These are phyloP conservation scores for Myriosclerotinia scirpicola DNA, from an alignment of 2,329 filamentous ascomycete genomes.

Conservation along the genomic window DNA sequence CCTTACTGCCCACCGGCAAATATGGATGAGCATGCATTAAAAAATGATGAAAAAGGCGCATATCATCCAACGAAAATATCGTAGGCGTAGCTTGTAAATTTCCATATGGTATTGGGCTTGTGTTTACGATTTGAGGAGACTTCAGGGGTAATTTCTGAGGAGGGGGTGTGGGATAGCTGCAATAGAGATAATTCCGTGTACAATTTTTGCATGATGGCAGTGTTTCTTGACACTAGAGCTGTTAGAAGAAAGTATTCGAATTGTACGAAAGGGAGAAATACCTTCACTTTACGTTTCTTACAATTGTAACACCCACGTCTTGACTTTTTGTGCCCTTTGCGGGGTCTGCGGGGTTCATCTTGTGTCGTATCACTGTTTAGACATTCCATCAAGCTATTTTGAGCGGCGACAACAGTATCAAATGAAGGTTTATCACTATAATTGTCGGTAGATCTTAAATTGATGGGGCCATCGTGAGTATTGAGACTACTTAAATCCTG, in stretches of 20 bases:
- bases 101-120: neutral
- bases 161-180: neutral
- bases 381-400: neutral
- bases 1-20: neutral
- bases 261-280: neutral
- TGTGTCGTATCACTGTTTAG: neutral
- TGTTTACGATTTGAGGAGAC: neutral
- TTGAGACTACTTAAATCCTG: neutral
- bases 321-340: conserved; percentile 13
- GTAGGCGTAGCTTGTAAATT: neutral
- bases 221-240: conserved; percentile 8
- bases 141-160: neutral
- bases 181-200: neutral
- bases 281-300: conserved; percentile 12
- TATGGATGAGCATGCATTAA: conserved; percentile 1
- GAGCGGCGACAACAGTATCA: neutral
- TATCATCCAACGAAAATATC: neutral
- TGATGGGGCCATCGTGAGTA: neutral
- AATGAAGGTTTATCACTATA: too few relatives aligned
- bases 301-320: conserved; percentile 14
- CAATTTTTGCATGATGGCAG: conserved; percentile 9
- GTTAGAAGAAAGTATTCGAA: neutral
- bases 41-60: conserved; percentile 17
- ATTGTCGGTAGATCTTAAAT: neutral
- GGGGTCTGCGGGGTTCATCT: neutral